Conservation (phyloP, 225 moss, liverwort and hornwort species). For the Marchantia polymorpha region DNA sequence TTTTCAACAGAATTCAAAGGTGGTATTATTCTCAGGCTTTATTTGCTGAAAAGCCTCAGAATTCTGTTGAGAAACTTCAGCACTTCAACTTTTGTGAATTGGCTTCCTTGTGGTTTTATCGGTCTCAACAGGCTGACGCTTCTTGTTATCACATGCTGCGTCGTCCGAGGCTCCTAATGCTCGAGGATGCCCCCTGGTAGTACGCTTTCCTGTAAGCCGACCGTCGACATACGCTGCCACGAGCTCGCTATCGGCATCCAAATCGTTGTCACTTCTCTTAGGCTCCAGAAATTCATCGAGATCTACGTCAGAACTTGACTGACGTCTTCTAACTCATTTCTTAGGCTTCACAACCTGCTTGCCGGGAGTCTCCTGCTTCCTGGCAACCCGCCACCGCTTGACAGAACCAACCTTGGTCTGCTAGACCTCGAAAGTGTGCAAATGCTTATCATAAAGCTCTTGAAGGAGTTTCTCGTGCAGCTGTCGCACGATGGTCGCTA, state of each 20-base stretch:
- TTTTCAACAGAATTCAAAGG: too few species aligned
- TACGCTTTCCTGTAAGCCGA: conserved; percentile 28
- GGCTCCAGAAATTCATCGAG: conserved; percentile 27
- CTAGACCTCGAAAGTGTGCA: conserved; percentile 71
- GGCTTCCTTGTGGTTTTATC: too few species aligned
- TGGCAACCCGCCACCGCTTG: conserved; percentile 71
- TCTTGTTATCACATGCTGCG: conserved; percentile 21
- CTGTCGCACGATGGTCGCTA: conserved; percentile 61
- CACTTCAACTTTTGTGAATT: too few species aligned
- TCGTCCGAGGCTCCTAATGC: conserved; percentile 20
- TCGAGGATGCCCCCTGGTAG: conserved; percentile 33
- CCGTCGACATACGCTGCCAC: conserved; percentile 38
- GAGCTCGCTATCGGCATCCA: conserved; percentile 33
- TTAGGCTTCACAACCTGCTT: conserved; percentile 45
- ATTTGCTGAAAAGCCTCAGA: too few species aligned
- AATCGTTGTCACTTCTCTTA: conserved; percentile 53
- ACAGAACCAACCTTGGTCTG: conserved; percentile 82
- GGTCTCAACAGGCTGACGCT: conserved; percentile 8
- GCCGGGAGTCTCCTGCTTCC: conserved; percentile 50
- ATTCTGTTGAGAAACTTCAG: too few species aligned
- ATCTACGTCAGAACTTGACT: conserved; percentile 35
- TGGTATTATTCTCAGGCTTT: too few species aligned
- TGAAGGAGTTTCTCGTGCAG: conserved; percentile 60
- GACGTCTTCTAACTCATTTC: conserved; percentile 60
- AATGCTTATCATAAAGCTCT: conserved; percentile 73